Evolutionary conservation across 83 land plant species (phyloP).

Genomic region (Thuja plicata): DNA sequence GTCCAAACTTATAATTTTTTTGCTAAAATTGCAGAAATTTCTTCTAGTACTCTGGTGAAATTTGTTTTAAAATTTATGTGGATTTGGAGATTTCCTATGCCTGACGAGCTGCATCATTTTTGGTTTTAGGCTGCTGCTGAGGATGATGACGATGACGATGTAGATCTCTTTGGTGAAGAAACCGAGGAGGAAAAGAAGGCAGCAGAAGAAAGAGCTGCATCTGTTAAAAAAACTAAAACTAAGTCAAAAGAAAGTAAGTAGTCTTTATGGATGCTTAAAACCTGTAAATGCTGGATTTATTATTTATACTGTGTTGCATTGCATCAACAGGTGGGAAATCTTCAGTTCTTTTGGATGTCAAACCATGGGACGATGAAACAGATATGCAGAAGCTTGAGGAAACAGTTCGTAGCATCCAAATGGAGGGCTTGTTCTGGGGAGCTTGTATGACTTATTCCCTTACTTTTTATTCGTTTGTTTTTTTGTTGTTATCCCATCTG

Average conservation of each 20-base stretch:
- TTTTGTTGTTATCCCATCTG: background rate
- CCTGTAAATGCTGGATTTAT: background rate
- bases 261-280: too few relatives aligned
- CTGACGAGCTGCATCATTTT: background rate
- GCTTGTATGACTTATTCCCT: conserved; percentile 35
- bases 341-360: conserved; percentile 86
- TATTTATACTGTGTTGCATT: background rate
- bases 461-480: background rate
- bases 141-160: conserved; percentile 63
- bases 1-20: background rate
- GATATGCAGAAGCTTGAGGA: conserved; percentile 92
- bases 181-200: conserved; percentile 82
- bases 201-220: conserved; percentile 64
- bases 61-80: background rate
- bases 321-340: conserved; percentile 74
- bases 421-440: conserved; percentile 63
- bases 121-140: conserved; percentile 26
- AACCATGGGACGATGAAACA: conserved; percentile 98
- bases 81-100: background rate
- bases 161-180: conserved; percentile 75
- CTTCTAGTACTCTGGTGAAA: background rate
- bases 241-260: conserved; percentile 63
- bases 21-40: background rate
- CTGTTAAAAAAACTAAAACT: conserved; percentile 44
- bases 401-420: conserved; percentile 61